Percentiles rank a stretch among this genome's conserved stretches.
Evolutionary conservation across 768 basidiomycete genomes (phyloP).

Genomic region (Leccinum longicurvipes): DNA sequence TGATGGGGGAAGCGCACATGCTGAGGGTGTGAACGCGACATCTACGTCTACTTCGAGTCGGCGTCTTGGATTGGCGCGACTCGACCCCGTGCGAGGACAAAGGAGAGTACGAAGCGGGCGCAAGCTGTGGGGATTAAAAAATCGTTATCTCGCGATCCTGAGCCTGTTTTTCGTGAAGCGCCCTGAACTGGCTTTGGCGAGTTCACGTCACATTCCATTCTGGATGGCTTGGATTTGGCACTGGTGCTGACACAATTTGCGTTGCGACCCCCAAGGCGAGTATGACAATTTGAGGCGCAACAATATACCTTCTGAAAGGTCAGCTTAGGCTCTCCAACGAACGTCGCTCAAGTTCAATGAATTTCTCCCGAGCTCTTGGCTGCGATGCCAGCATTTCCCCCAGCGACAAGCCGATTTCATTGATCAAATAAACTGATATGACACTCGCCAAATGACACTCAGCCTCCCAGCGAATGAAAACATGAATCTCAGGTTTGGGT

Average conservation of each 20-base stretch:
- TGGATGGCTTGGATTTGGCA: constrained; percentile 4
- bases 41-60: constrained; percentile 4
- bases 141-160: constrained; percentile 34
- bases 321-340: no score
- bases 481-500: constrained; percentile 21
- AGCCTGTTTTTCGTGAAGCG: constrained; percentile 13
- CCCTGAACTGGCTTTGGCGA: constrained; percentile 15
- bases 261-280: constrained; percentile 6
- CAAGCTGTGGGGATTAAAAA: constrained; percentile 8
- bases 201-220: constrained; percentile 27
- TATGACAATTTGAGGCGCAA: constrained; percentile 3
- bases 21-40: constrained; percentile 1
- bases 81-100: constrained; percentile 14
- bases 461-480: constrained; percentile 13
- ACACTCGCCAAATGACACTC: constrained; percentile 1
- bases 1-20: constrained; percentile 4
- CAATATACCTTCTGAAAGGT: no score
- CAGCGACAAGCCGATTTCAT: constrained; percentile 27
- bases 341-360: no score
- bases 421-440: constrained; percentile 22
- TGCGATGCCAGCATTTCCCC: neutral
- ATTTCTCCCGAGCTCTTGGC: neutral
- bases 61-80: constrained; percentile 24
- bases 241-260: constrained; percentile 6
- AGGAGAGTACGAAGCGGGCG: constrained; percentile 2